Percentiles rank a stretch among this genome's conserved stretches.
phyloP scores from a whole-genome alignment of 2,329 filamentous ascomycete species.

The Lasiodiplodia sp. region DNA sequence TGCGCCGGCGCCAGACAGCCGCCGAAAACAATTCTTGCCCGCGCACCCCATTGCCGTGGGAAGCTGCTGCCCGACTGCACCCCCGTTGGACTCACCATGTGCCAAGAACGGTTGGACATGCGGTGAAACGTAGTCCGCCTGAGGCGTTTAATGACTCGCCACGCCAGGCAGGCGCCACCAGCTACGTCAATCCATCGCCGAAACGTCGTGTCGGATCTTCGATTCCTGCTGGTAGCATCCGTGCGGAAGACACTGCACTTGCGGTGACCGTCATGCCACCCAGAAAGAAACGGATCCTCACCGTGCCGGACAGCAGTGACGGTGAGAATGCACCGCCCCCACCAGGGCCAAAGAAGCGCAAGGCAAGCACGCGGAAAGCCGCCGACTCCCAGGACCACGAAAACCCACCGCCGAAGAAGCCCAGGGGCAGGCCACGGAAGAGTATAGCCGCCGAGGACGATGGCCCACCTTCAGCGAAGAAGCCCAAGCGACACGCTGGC shows the following conservation, averaged over 20 bases:
- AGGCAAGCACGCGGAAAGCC: conserved; percentile 16
- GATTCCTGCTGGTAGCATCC: conserved; percentile 17
- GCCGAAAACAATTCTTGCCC: background rate
- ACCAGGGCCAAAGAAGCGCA: conserved; percentile 3
- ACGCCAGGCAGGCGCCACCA: conserved; percentile 21
- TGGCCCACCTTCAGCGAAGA: conserved; percentile 2
- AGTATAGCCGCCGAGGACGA: background rate
- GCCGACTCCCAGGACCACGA: background rate
- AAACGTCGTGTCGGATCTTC: conserved; percentile 13
- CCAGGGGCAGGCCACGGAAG: conserved; percentile 27
- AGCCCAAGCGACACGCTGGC: conserved; percentile 15
- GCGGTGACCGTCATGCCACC: conserved; percentile 24
- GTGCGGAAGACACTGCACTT: conserved; percentile 16
- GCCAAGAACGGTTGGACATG: conserved; percentile 14
- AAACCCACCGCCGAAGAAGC: conserved; percentile 17
- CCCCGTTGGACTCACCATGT: background rate
- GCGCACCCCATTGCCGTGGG: background rate
- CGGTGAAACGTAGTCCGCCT: conserved; percentile 23
- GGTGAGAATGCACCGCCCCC: conserved; percentile 4
- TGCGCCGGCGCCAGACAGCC: background rate
- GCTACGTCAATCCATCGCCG: conserved; percentile 15
- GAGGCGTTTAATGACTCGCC: conserved; percentile 26
- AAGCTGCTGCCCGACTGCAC: background rate
- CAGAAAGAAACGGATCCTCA: conserved; percentile 26
- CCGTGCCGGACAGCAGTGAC: conserved; percentile 26